Conservation (phyloP, 306 rosid species). For the Ormosia emarginata region DNA sequence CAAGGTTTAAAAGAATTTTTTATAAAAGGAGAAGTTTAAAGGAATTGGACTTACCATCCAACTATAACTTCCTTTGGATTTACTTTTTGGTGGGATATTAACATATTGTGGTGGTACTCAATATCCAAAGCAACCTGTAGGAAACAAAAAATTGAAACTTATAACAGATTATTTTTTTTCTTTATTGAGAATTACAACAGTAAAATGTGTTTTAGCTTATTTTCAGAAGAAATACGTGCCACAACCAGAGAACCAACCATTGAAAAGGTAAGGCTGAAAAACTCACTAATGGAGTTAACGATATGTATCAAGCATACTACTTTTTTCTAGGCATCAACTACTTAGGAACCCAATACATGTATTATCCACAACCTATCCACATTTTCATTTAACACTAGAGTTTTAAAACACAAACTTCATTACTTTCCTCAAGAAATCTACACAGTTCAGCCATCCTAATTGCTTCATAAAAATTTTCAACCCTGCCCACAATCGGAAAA, state of each 20-base stretch:
- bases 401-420: background rate
- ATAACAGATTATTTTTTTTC: background rate
- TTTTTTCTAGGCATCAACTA: background rate
- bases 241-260: background rate
- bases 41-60: constrained; percentile 66
- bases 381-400: background rate
- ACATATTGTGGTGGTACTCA: constrained; percentile 94
- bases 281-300: background rate
- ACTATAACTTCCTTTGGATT: constrained; percentile 93
- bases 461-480: background rate
- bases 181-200: background rate
- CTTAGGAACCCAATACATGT: background rate
- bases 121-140: constrained; percentile 89
- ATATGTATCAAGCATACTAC: background rate
- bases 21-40: background rate
- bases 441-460: background rate
- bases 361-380: background rate
- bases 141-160: background rate
- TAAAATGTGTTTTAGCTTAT: background rate
- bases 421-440: background rate
- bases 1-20: background rate
- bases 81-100: constrained; percentile 80
- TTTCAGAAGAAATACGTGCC: background rate
- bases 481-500: too few species aligned
- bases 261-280: background rate